A percentile compares a stretch with the other conserved stretches of the same genome.
phyloP scores from a whole-genome alignment of 2,329 filamentous ascomycete species.

The Shiraia sp. region DNA sequence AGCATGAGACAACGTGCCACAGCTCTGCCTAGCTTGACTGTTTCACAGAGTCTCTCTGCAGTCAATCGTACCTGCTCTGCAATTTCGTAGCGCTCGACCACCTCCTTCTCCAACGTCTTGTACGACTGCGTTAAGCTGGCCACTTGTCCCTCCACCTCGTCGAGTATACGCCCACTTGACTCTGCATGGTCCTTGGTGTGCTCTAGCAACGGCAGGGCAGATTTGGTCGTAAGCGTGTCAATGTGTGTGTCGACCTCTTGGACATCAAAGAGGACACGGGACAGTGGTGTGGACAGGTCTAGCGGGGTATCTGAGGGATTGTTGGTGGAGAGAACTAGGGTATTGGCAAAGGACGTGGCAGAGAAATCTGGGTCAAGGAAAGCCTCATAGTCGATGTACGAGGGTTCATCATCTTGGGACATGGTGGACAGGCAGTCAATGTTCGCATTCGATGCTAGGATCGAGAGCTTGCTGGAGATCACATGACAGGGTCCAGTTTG shows the following conservation, averaged over 20 bases:
- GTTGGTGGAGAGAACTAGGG: conserved; percentile 85
- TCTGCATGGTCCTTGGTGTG: conserved; percentile 76
- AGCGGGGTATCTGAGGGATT: conserved; percentile 87
- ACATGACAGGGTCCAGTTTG: neutral
- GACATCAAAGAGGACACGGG: conserved; percentile 90
- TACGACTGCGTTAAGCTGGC: conserved; percentile 82
- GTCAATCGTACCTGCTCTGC: conserved; percentile 81
- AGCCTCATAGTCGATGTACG: conserved; percentile 94
- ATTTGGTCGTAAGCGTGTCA: conserved; percentile 82
- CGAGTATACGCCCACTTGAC: conserved; percentile 72
- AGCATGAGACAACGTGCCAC: conserved; percentile 80
- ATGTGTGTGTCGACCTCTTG: conserved; percentile 98
- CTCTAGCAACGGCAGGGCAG: conserved; percentile 76
- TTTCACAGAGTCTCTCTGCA: conserved; percentile 78
- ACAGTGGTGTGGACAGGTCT: conserved; percentile 92
- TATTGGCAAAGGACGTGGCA: conserved; percentile 81
- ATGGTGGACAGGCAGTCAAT: conserved; percentile 21
- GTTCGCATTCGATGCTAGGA: neutral
- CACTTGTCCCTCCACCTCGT: conserved; percentile 79
- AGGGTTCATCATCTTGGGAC: conserved; percentile 59
- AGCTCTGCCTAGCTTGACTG: conserved; percentile 74
- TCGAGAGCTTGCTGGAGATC: neutral
- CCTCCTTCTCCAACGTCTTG: conserved; percentile 81
- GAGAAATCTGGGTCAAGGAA: conserved; percentile 85
- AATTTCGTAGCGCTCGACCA: conserved; percentile 80